Conservation (phyloP, 306 rosid genomes). For the Cicer bijugum region DNA sequence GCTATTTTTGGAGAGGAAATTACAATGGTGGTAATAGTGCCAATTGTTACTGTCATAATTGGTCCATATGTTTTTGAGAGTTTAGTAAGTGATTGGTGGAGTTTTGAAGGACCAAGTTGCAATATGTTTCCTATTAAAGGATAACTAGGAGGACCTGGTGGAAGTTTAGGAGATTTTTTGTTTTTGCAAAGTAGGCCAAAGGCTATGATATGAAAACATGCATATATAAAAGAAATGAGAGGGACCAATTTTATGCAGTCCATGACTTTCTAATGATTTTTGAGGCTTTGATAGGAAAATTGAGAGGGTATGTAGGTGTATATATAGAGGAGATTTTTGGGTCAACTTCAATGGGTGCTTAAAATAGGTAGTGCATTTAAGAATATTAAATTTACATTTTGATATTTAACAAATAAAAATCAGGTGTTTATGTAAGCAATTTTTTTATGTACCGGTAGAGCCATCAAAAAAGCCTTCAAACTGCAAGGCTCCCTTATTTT, state of each 20-base stretch:
- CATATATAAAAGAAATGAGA: background rate
- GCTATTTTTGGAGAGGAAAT: constrained; percentile 42
- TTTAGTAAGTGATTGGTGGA: constrained; percentile 46
- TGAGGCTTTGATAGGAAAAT: background rate
- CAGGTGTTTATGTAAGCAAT: no score
- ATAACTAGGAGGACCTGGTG: constrained; percentile 58
- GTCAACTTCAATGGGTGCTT: no score
- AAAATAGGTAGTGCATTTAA: no score
- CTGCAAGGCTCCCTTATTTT: no score
- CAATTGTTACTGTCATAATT: constrained; percentile 36
- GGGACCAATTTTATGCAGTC: background rate
- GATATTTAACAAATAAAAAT: no score
- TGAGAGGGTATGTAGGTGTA: background rate
- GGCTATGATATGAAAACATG: background rate
- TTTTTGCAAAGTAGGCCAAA: background rate
- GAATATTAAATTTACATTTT: no score
- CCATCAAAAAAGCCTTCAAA: no score
- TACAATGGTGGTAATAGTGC: constrained; percentile 40
- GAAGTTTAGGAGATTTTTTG: constrained; percentile 30
- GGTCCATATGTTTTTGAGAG: constrained; percentile 42
- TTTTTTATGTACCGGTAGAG: no score
- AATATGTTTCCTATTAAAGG: constrained; percentile 60
- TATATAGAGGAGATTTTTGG: background rate
- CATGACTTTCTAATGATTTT: background rate
- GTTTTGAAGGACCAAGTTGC: constrained; percentile 48